phyloP scores from a whole-genome alignment of 1,139 yeast genomes.

The Petasospora fabianii region DNA sequence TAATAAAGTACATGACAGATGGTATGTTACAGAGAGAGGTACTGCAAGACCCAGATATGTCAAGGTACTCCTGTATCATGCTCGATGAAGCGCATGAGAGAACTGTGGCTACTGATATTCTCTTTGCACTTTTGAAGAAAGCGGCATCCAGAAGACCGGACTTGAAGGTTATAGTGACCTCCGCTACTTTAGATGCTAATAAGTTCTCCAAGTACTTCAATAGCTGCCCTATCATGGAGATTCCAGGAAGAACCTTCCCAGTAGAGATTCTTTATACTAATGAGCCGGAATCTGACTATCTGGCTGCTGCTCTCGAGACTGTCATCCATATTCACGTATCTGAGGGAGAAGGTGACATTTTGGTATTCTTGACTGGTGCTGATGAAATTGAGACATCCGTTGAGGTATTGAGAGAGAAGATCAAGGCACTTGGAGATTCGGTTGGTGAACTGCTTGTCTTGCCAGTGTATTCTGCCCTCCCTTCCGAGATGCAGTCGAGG shows the following conservation, averaged over 20 bases:
- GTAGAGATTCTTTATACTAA: constrained; percentile 72
- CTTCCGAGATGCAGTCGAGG: constrained; percentile 75
- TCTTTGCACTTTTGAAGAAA: constrained; percentile 71
- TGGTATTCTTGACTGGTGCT: constrained; percentile 96
- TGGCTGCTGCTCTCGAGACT: constrained; percentile 83
- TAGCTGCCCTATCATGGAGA: constrained; percentile 76
- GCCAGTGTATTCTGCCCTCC: constrained; percentile 88
- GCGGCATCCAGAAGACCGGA: constrained; percentile 60
- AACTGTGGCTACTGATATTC: constrained; percentile 78
- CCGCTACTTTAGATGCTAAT: constrained; percentile 92
- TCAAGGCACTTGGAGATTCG: constrained; percentile 53
- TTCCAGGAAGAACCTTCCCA: constrained; percentile 92
- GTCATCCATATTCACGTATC: constrained; percentile 72
- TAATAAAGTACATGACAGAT: constrained; percentile 88
- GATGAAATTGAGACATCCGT: constrained; percentile 90
- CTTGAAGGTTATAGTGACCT: constrained; percentile 77
- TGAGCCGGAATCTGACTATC: constrained; percentile 70
- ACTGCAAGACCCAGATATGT: constrained; percentile 59
- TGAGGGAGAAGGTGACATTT: constrained; percentile 71
- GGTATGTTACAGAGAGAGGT: constrained; percentile 84
- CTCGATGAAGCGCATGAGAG: constrained; percentile 98
- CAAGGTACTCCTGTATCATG: constrained; percentile 75
- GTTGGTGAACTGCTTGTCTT: constrained; percentile 62
- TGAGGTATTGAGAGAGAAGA: constrained; percentile 57
- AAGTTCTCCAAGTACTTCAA: constrained; percentile 79